A percentile compares a stretch with the other conserved stretches of the same genome.
Evolutionary conservation across 495 filamentous ascomycete genomes (phyloP).

Genomic region (Mytilinidion resinicola): DNA sequence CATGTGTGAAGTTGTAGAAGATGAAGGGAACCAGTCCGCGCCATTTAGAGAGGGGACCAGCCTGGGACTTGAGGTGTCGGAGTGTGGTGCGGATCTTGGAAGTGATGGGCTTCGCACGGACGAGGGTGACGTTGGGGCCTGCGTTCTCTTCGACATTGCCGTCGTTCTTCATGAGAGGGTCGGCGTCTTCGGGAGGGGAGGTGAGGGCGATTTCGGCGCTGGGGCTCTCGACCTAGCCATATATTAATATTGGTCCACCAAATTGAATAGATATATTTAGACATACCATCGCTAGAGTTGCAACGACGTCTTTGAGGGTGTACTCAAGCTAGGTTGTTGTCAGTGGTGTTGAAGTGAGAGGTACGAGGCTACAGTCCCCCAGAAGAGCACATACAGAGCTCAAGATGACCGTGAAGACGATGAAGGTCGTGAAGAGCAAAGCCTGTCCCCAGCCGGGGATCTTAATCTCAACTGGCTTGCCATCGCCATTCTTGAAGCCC

Average conservation of each 20-base stretch:
- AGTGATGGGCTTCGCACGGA: slow-evolving; percentile 52
- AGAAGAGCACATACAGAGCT: slow-evolving; percentile 21
- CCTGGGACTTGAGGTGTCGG: slow-evolving; percentile 50
- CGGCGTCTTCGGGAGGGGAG: slow-evolving; percentile 27
- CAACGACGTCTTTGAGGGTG: slow-evolving; percentile 52
- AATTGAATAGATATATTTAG: too few relatives aligned
- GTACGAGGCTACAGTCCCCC: background rate
- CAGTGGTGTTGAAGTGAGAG: background rate
- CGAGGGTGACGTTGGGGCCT: slow-evolving; percentile 31
- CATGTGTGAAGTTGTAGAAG: slow-evolving; percentile 36
- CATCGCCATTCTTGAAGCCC: slow-evolving; percentile 10
- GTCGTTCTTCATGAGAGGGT: slow-evolving; percentile 30
- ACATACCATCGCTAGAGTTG: slow-evolving; percentile 54
- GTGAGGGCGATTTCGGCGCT: slow-evolving; percentile 51
- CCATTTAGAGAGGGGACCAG: slow-evolving; percentile 52
- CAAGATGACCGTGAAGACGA: slow-evolving; percentile 23
- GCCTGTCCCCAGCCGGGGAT: slow-evolving; percentile 14
- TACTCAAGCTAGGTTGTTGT: slow-evolving; percentile 44
- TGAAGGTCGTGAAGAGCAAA: slow-evolving; percentile 18
- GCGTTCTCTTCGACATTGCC: slow-evolving; percentile 22
- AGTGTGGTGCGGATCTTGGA: slow-evolving; percentile 51
- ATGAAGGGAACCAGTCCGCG: slow-evolving; percentile 46
- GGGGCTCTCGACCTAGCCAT: slow-evolving; percentile 57
- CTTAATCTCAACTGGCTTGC: slow-evolving; percentile 8
- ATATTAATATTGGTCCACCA: too few relatives aligned